Percentiles rank a stretch among this genome's conserved stretches.
phyloP scores from a whole-genome alignment of 495 filamentous ascomycete species.

The Barbatosphaeria neglecta region DNA sequence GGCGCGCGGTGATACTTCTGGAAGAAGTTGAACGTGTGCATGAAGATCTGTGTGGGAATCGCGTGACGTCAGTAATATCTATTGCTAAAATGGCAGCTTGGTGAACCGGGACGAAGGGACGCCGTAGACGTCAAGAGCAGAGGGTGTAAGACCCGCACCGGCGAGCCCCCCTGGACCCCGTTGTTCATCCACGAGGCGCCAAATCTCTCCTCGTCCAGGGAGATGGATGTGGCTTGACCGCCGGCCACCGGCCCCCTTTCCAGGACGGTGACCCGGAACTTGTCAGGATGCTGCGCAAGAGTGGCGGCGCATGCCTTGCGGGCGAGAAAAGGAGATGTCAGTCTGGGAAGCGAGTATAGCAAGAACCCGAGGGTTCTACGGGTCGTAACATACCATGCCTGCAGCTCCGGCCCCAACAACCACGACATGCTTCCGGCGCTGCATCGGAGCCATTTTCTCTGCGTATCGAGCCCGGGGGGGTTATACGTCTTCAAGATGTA shows the following conservation, averaged over 20 bases:
- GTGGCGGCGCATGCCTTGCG: constrained; percentile 62
- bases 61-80: no score
- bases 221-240: constrained; percentile 73
- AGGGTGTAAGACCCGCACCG: constrained; percentile 9
- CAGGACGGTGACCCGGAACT: constrained; percentile 64
- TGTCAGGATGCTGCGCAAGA: constrained; percentile 59
- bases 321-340: neutral
- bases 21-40: constrained; percentile 75
- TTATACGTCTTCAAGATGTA: no score
- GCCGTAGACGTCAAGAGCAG: no score
- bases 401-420: constrained; percentile 47
- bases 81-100: no score
- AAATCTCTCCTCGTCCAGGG: constrained; percentile 52
- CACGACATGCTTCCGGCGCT: constrained; percentile 28
- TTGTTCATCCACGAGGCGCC: constrained; percentile 73
- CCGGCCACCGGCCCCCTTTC: constrained; percentile 57
- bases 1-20: constrained; percentile 53
- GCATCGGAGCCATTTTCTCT: constrained; percentile 3
- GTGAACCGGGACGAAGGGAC: no score
- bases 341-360: neutral
- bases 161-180: constrained; percentile 72
- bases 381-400: constrained; percentile 39
- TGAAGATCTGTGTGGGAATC: constrained; percentile 60
- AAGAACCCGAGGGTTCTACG: no score
- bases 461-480: no score